phyloP scores from a whole-genome alignment of 2,329 filamentous ascomycete genomes.

The Penicillium sp. region DNA sequence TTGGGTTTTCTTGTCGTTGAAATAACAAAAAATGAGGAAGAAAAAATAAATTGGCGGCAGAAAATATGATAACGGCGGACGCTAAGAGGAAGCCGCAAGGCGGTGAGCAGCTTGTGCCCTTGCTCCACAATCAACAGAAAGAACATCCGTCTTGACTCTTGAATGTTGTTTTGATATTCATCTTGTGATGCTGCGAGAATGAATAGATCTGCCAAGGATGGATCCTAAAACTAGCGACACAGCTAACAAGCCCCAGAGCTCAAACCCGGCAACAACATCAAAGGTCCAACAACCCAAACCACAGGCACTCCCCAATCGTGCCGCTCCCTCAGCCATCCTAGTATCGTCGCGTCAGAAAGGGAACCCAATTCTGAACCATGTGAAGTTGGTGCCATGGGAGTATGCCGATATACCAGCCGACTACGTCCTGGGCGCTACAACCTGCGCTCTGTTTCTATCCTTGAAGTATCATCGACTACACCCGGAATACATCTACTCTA shows the following conservation, averaged over 20 bases:
- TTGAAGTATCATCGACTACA: conserved; percentile 97
- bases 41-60: conserved; percentile 30
- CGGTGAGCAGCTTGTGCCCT: conserved; percentile 18
- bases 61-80: conserved; percentile 20
- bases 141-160: not conserved
- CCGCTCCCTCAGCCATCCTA: conserved; percentile 71
- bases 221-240: not conserved
- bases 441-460: conserved; percentile 86
- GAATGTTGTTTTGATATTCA: not conserved
- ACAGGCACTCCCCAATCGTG: conserved; percentile 68
- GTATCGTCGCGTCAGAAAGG: conserved; percentile 92
- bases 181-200: not conserved
- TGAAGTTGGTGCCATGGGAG: conserved; percentile 86
- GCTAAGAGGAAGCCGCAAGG: conserved; percentile 9
- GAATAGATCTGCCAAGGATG: not conserved
- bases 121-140: not conserved
- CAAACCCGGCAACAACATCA: conserved; percentile 18
- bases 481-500: conserved; percentile 95
- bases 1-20: conserved; percentile 1
- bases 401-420: conserved; percentile 96
- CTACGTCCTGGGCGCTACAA: conserved; percentile 81
- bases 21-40: not conserved
- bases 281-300: conserved; percentile 83
- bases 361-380: conserved; percentile 81
- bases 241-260: not conserved